Evolutionary conservation across 2,329 filamentous ascomycete genomes (phyloP), one percentile per base, ranked within the genome.

Genomic region (Cladosporium sp.): DNA sequence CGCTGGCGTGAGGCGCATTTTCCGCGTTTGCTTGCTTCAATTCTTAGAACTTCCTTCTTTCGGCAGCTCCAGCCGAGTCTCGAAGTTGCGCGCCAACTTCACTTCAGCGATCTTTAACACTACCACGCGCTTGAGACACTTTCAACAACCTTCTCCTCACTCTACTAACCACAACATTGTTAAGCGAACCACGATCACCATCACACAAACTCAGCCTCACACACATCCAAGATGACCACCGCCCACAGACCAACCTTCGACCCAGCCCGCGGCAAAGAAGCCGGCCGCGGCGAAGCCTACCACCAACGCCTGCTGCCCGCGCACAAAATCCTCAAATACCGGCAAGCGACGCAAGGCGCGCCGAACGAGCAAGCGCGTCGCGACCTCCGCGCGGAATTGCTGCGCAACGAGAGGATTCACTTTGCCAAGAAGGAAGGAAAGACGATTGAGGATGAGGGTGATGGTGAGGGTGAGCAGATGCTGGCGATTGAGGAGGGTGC

Each of bases 301-400:
- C 95, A 99, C 77, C 94, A 98, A 80, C 91, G 95, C 73, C 90
- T 98, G 18, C 89, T 97, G 16, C 94, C 95, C 36, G 95, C 95
- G 34, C 91, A 99, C 79, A 98, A 92, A 14, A 89, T 92, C 69
- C 89, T 99, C 76, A 99, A 99, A 81, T 91, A 89, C 76, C 88
- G 92, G 26, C 87, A 95, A 81, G 85, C 90, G n/a, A 93, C 93
- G 53, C 95, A 99, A 81, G 95, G 95, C 72, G 91, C 92, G 70
- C 89, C 88, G 69, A 89, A 89, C 39, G 92, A 96, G 70, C 76
- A 81, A 57, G 79, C 85, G 70, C 81, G 85, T 63, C 91, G 91
- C 76, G 94, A 99, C 77, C 86, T 99, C 62, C 89, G 92, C 72
- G 90, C 93, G 56, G 93, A 99, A 80, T 88, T 99, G 34, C 85